phyloP scores from a whole-genome alignment of 1,284 basidiomycete genomes.

The Exobasidium rhododendri region DNA sequence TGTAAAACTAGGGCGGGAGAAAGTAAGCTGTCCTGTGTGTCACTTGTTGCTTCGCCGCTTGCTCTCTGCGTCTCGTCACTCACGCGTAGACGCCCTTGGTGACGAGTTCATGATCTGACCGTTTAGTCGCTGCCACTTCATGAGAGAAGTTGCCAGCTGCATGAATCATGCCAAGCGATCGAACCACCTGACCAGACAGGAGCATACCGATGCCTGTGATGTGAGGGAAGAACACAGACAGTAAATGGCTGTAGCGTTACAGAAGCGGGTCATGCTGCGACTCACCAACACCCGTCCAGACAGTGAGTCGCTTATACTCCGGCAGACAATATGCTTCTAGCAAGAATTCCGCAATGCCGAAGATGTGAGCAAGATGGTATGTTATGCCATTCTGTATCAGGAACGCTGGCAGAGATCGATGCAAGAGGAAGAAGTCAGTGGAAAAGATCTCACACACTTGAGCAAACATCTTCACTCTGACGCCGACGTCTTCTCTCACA shows the following conservation, averaged over 20 bases:
- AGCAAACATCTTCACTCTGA: too few relatives aligned
- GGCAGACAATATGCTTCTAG: constrained; percentile 49
- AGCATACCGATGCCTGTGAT: constrained; percentile 65
- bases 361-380: constrained; percentile 81
- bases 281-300: constrained; percentile 14
- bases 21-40: constrained; percentile 1
- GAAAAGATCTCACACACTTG: background rate
- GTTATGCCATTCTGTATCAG: constrained; percentile 81
- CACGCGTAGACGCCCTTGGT: constrained; percentile 44
- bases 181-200: constrained; percentile 70
- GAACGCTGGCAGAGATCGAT: constrained; percentile 66
- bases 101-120: constrained; percentile 44
- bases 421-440: background rate
- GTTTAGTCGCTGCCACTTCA: constrained; percentile 46
- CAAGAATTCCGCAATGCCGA: constrained; percentile 77
- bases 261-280: too few relatives aligned
- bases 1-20: constrained; percentile 64
- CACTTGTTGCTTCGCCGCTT: background rate
- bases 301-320: constrained; percentile 10
- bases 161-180: constrained; percentile 91
- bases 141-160: constrained; percentile 92
- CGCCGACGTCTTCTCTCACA: too few relatives aligned
- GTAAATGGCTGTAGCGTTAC: too few relatives aligned
- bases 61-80: constrained; percentile 12
- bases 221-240: background rate